Conservation (phyloP, 2,329 filamentous ascomycete species). For the Zarea fungicola region DNA sequence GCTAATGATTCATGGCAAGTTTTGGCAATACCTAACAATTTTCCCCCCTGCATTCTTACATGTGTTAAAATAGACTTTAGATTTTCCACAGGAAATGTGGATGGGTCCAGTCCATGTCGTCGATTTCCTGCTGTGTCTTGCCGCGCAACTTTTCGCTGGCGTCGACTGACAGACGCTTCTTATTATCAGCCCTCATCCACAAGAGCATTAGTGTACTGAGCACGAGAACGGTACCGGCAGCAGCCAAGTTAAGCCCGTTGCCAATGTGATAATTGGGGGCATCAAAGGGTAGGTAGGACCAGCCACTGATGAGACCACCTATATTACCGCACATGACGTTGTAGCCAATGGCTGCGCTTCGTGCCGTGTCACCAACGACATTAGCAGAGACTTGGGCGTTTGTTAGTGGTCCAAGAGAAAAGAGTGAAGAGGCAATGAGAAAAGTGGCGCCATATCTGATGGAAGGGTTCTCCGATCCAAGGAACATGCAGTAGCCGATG, state of each 20-base stretch:
- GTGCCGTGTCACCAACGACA: slow-evolving; percentile 65
- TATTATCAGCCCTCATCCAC: slow-evolving; percentile 60
- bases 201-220: slow-evolving; percentile 40
- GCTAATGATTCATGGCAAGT: too few species aligned
- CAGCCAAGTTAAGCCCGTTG: slow-evolving; percentile 64
- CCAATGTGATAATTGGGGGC: slow-evolving; percentile 63
- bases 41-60: too few species aligned
- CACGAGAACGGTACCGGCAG: slow-evolving; percentile 47
- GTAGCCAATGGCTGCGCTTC: slow-evolving; percentile 59
- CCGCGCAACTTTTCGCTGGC: slow-evolving; percentile 45
- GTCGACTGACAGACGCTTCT: slow-evolving; percentile 53
- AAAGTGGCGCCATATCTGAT: slow-evolving; percentile 68
- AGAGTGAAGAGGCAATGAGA: slow-evolving; percentile 59
- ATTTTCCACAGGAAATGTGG: slow-evolving; percentile 56
- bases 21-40: too few species aligned
- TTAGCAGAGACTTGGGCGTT: slow-evolving; percentile 66
- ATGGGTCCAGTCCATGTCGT: slow-evolving; percentile 62
- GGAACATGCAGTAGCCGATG: slow-evolving; percentile 65
- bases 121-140: slow-evolving; percentile 45
- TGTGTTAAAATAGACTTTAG: too few species aligned
- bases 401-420: slow-evolving; percentile 57
- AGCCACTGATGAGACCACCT: slow-evolving; percentile 63
- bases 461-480: slow-evolving; percentile 45
- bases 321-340: slow-evolving; percentile 68
- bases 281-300: slow-evolving; percentile 60